Percentiles rank a stretch among this genome's conserved stretches.
Conservation (phyloP, 2,329 filamentous ascomycete species). For the Penicillium concentricum region DNA sequence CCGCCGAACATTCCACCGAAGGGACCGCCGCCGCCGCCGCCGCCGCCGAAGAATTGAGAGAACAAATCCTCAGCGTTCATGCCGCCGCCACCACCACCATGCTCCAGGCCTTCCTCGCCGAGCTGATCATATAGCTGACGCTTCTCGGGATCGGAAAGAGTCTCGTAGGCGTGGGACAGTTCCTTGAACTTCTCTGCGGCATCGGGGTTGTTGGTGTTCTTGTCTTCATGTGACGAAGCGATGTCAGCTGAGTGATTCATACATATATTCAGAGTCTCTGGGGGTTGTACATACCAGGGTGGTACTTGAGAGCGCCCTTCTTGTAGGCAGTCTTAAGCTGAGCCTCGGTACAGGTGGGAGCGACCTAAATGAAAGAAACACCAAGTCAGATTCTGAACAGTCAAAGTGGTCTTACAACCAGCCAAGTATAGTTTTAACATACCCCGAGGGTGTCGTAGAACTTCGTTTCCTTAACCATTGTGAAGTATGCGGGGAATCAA, state of each 20-base stretch:
- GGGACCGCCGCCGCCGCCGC: slow-evolving; percentile 63
- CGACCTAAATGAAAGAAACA: slow-evolving; percentile 56
- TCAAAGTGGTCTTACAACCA: neutral
- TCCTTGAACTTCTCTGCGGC: slow-evolving; percentile 99
- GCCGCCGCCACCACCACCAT: slow-evolving; percentile 74
- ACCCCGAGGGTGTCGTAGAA: slow-evolving; percentile 51
- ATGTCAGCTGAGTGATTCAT: slow-evolving; percentile 2
- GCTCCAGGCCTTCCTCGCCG: slow-evolving; percentile 91
- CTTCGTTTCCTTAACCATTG: slow-evolving; percentile 54
- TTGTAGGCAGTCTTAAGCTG: slow-evolving; percentile 95
- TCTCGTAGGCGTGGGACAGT: slow-evolving; percentile 90
- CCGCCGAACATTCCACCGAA: slow-evolving; percentile 76
- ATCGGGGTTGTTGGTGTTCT: slow-evolving; percentile 90
- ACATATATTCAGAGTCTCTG: slow-evolving; percentile 5
- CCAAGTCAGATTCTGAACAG: slow-evolving; percentile 22
- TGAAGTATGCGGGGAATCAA: slow-evolving; percentile 28
- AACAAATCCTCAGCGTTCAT: slow-evolving; percentile 97
- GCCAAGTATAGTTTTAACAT: slow-evolving; percentile 23
- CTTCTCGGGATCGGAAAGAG: slow-evolving; percentile 89
- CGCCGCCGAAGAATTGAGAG: slow-evolving; percentile 89
- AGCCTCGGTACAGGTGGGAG: slow-evolving; percentile 74
- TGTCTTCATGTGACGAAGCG: slow-evolving; percentile 59
- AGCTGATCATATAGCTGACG: slow-evolving; percentile 92
- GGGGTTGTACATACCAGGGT: slow-evolving; percentile 70
- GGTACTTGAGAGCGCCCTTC: slow-evolving; percentile 83